Evolutionary conservation across 2,329 filamentous ascomycete species (phyloP), one percentile per base, ranked within the genome.

Genomic region (Microcyclospora pomicola): DNA sequence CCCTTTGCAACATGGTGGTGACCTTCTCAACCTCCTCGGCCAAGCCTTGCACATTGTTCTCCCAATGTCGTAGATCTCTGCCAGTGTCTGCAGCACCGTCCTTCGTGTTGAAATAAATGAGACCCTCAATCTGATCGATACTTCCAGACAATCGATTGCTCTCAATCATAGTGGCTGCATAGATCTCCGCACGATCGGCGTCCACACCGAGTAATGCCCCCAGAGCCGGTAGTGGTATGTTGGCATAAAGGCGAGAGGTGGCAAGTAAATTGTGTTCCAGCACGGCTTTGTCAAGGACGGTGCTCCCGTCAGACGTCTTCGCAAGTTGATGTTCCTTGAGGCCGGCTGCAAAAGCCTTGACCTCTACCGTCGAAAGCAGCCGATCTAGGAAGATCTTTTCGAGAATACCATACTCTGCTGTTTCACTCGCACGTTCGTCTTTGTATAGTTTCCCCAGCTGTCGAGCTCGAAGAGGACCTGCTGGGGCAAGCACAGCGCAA

Each of bases 341-440:
- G 36, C 77, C 79, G 49, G 81, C 69, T 0, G 87, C 81, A 55
- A 98, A 98, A 39, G 82, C 78, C 29, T 78, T 75, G 31, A 95
- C 85, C 63, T 98, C 91, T n/a, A 69, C 72, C 0, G 80, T 75
- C 1, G 75, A 74, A 35, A 98, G 69, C 3, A 98, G 68, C 5
- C 87, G 76, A 60, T 96, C 85, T 35, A 96, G 71, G 60, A 93
- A 94, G 75, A 98, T 96, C 68, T 96, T 96, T 66, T 96, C 91
- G 11, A 98, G 67, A 38, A 98, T 95, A 35, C 76, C 69, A 55
- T 82, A 88, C 62, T 96, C 84, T 27, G 80, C 74, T 2, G 91
- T 73, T 35, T 77, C 73, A 3, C 69, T 67, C 0, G 83, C 73
- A 24, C 91, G 75, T 48, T 96, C 91, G 60, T 98, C 91, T 61